Base-by-base conservation (phyloP, 192 early-diverging fungal genomes). In the Coemansia sp. region DNA sequence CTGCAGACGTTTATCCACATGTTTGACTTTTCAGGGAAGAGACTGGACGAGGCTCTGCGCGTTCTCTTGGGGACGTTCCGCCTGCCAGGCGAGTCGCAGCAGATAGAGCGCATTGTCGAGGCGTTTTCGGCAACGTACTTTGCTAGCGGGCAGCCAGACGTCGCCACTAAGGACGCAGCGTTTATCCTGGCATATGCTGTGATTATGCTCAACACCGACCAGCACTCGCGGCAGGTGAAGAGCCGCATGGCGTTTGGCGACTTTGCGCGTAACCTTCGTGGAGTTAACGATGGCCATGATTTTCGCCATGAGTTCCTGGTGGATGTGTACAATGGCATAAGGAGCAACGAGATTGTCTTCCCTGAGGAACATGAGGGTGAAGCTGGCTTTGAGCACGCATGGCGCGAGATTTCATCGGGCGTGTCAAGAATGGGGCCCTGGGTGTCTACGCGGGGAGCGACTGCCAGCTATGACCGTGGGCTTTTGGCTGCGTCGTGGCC, bases 171-270 rank as follows among this genome's bases (percentile, higher is more conserved):
- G 58, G 89, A 93, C 48, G 92, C 93, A 20, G 89, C 91, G 1
- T 95, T 92, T 65, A 86, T 99, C 29, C 84, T 99, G 33, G 84
- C 95, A 0, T 99, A 91, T 62, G 93, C 96, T 1, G 86, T 98
- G 29, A 94, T 99, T 51, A 94, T 99, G 91, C 84, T 99, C 67
- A 99, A 99, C 74, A 98, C 96, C 2, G 98, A 99, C 86, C 93
- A 94, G 82, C 94, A 99, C 73, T 98, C 94, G 77, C 93, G 86
- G 46, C 93, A 93, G 81, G 92, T 97, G 25, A 79, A 92, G 79
- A 81, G 75, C 7, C 88, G 92, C 48, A 99, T 99, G 98, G 89
- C 90, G 9, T 73, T 92, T 10, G 87, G 94, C 18, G 93, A 96
- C 64, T 99, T 95, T 83, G 84, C 85, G 45, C 87, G 89, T 61